These are phyloP conservation scores for Fomitiporia mediterranea DNA, from an alignment of 1,284 basidiomycete species.

Conservation along the genomic window DNA sequence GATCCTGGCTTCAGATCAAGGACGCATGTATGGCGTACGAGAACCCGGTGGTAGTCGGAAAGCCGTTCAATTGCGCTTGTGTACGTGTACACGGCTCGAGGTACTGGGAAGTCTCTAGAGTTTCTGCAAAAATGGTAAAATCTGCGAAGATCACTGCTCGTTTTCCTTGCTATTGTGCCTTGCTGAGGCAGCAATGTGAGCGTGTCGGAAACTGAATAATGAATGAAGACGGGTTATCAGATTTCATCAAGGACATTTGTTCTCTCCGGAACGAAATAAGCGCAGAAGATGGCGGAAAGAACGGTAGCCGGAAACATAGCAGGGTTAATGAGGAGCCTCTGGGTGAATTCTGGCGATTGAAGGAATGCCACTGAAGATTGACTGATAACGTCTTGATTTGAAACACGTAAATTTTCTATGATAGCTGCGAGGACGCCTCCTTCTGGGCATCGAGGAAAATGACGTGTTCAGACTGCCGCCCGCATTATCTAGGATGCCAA, in stretches of 20 bases:
- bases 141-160: background rate
- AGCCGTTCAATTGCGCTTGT: background rate
- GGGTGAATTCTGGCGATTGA: background rate
- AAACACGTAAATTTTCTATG: constrained; percentile 5
- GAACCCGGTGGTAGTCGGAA: too few relatives aligned
- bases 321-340: background rate
- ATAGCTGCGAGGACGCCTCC: background rate
- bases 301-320: background rate
- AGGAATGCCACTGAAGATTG: constrained; percentile 5
- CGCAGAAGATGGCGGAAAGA: constrained; percentile 6
- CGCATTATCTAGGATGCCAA: too few relatives aligned
- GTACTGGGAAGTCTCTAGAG: background rate
- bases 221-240: constrained; percentile 3
- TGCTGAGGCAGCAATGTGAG: background rate
- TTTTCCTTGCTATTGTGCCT: background rate
- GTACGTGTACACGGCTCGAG: constrained; percentile 6
- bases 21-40: background rate
- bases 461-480: too few relatives aligned
- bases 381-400: background rate
- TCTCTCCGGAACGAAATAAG: constrained; percentile 1
- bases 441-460: background rate
- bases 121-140: background rate
- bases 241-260: background rate
- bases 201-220: background rate
- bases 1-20: constrained; percentile 1